Conservation (phyloP, 2,329 filamentous ascomycete species). For the Diaporthe amygdali region DNA sequence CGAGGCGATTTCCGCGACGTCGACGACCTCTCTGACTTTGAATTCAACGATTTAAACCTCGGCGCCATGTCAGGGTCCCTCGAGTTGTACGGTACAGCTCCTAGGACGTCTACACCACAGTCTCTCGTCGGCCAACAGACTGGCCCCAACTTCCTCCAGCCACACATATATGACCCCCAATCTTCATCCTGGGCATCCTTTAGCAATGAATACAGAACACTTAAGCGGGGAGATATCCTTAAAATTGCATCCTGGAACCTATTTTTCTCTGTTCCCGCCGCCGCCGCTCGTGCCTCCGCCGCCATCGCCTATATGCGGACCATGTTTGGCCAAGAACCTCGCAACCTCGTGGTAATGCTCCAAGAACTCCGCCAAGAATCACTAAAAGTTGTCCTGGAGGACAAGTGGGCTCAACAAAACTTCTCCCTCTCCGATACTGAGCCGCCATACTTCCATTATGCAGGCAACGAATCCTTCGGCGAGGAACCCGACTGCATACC, state of each 20-base stretch:
- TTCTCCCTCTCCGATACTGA: not conserved
- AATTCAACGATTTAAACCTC: too few relatives aligned
- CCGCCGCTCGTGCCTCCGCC: not conserved
- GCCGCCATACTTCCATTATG: not conserved
- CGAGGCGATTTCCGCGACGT: not conserved
- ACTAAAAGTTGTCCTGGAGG: not conserved
- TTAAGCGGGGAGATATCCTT: not conserved
- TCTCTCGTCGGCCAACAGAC: not conserved
- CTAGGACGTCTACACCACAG: not conserved
- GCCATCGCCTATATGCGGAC: not conserved
- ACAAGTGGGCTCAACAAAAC: not conserved
- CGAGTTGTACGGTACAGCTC: not conserved
- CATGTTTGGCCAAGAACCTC: not conserved
- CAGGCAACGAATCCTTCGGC: not conserved
- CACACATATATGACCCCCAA: not conserved
- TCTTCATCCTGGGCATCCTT: not conserved
- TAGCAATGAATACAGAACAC: not conserved
- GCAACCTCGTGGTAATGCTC: not conserved
- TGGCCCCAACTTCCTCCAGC: not conserved
- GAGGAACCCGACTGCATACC: not conserved
- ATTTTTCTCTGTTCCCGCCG: not conserved
- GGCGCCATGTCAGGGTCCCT: too few relatives aligned
- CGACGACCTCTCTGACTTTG: too few relatives aligned
- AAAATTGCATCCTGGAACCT: not conserved
- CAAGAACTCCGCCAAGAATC: not conserved